These are phyloP conservation scores for Aspergillus bombycis DNA, from an alignment of 2,329 filamentous ascomycete genomes.

Conservation along the genomic window DNA sequence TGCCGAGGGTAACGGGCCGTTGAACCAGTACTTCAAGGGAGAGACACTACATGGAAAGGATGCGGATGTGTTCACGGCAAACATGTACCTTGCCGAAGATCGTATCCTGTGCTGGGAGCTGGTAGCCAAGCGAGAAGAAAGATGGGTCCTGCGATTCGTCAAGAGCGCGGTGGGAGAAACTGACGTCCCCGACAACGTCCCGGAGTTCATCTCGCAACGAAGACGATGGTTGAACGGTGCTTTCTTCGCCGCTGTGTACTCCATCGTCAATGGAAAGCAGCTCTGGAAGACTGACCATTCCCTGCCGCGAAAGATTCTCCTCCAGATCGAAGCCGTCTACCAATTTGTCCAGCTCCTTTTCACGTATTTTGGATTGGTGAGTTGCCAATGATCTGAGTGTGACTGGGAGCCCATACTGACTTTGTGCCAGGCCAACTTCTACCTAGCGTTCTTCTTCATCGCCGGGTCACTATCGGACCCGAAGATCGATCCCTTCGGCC, in stretches of 20 bases:
- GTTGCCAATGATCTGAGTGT: constrained; percentile 15
- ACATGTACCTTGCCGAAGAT: constrained; percentile 99
- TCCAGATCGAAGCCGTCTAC: constrained; percentile 95
- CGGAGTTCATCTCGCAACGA: constrained; percentile 96
- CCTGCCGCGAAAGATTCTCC: constrained; percentile 80
- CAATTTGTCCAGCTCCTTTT: constrained; percentile 91
- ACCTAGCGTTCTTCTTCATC: constrained; percentile 97
- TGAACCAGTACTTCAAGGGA: constrained; percentile 99
- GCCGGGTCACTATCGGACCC: constrained; percentile 84
- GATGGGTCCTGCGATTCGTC: constrained; percentile 98
- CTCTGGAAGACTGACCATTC: constrained; percentile 94
- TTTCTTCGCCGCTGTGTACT: constrained; percentile 98
- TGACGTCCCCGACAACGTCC: constrained; percentile 87
- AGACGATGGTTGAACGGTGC: constrained; percentile 97
- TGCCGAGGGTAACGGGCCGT: constrained; percentile 87
- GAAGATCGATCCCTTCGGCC: constrained; percentile 84
- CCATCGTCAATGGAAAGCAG: constrained; percentile 90
- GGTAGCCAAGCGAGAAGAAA: constrained; percentile 89
- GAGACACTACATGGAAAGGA: constrained; percentile 95
- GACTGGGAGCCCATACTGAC: neutral
- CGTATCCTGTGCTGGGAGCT: constrained; percentile 98
- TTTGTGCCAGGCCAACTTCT: constrained; percentile 77
- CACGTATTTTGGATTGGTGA: constrained; percentile 87
- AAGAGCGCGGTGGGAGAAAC: constrained; percentile 96
- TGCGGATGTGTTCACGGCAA: constrained; percentile 95